Evolutionary conservation across 2,329 filamentous ascomycete species (phyloP).

Genomic region (Geosmithia morbida): DNA sequence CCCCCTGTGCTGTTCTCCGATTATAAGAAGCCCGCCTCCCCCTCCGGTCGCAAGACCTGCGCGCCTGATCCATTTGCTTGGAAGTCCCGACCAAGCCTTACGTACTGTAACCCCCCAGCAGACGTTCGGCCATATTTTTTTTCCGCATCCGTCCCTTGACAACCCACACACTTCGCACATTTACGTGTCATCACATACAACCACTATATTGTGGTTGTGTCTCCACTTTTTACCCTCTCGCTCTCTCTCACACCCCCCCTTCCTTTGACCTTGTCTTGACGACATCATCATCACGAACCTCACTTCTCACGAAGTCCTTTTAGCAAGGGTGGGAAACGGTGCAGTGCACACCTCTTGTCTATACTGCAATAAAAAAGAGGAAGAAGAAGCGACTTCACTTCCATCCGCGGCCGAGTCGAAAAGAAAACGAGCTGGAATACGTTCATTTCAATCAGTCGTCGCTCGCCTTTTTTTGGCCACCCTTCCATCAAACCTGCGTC

Average conservation of each 20-base stretch:
- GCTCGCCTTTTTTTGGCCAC: constrained; percentile 3
- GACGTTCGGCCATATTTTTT: constrained; percentile 26
- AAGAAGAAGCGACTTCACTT: constrained; percentile 11
- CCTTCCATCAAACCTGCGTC: constrained; percentile 10
- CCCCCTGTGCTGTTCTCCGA: constrained; percentile 25
- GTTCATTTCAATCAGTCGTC: constrained; percentile 18
- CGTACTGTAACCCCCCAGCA: constrained; percentile 25
- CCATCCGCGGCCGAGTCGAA: constrained; percentile 11
- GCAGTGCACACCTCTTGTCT: neutral
- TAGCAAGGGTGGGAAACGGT: neutral
- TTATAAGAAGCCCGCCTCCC: constrained; percentile 42
- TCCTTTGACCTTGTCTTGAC: neutral
- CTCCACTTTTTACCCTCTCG: constrained; percentile 6
- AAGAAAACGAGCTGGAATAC: constrained; percentile 23
- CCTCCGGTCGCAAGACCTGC: constrained; percentile 21
- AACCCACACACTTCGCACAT: constrained; percentile 3
- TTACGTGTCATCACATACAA: constrained; percentile 1
- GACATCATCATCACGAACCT: neutral
- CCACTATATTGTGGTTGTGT: neutral
- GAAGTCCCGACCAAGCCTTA: constrained; percentile 42
- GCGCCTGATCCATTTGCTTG: constrained; percentile 33
- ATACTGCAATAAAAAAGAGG: neutral
- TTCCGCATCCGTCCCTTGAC: constrained; percentile 7
- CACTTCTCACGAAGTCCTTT: neutral
- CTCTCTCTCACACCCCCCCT: neutral